Percentiles rank a stretch among this genome's conserved stretches.
Evolutionary conservation across 2,329 filamentous ascomycete species (phyloP).

Genomic region (Plectosphaerella cucumerina): DNA sequence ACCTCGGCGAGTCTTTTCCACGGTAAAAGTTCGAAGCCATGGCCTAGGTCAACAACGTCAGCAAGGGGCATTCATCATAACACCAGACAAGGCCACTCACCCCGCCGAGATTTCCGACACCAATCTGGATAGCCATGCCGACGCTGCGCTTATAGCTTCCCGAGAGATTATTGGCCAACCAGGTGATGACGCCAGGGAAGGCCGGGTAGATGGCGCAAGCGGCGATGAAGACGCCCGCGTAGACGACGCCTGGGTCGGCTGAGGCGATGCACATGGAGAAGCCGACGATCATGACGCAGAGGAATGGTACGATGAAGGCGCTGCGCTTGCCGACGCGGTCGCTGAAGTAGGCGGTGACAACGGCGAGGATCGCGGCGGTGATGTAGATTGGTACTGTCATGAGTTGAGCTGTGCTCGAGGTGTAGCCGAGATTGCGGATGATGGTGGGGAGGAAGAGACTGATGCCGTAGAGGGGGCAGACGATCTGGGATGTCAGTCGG

Average conservation of each 20-base stretch:
- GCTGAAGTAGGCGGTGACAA: slow-evolving; percentile 49
- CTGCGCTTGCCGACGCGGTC: slow-evolving; percentile 49
- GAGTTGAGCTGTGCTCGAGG: slow-evolving; percentile 55
- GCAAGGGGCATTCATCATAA: background rate
- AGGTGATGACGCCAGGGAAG: slow-evolving; percentile 70
- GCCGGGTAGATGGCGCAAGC: slow-evolving; percentile 48
- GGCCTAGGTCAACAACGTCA: too few species aligned
- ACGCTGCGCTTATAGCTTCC: slow-evolving; percentile 59
- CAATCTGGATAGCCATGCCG: slow-evolving; percentile 63
- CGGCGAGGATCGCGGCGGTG: slow-evolving; percentile 56
- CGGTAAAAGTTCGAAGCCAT: slow-evolving; percentile 73
- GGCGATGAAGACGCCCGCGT: slow-evolving; percentile 41
- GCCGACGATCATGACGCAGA: slow-evolving; percentile 50
- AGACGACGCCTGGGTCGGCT: slow-evolving; percentile 52
- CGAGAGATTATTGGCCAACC: slow-evolving; percentile 76
- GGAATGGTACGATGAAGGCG: slow-evolving; percentile 51
- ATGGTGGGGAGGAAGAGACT: slow-evolving; percentile 61
- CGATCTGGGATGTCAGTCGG: slow-evolving; percentile 28
- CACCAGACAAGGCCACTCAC: slow-evolving; percentile 30
- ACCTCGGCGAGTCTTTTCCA: slow-evolving; percentile 40
- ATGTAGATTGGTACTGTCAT: slow-evolving; percentile 60
- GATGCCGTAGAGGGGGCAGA: slow-evolving; percentile 53
- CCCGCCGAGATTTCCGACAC: slow-evolving; percentile 53
- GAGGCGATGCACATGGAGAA: slow-evolving; percentile 59
- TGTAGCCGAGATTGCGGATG: slow-evolving; percentile 55